These are phyloP conservation scores for Tetragonia tetragonoides DNA, from an alignment of 148 eudicot species.

Conservation along the genomic window DNA sequence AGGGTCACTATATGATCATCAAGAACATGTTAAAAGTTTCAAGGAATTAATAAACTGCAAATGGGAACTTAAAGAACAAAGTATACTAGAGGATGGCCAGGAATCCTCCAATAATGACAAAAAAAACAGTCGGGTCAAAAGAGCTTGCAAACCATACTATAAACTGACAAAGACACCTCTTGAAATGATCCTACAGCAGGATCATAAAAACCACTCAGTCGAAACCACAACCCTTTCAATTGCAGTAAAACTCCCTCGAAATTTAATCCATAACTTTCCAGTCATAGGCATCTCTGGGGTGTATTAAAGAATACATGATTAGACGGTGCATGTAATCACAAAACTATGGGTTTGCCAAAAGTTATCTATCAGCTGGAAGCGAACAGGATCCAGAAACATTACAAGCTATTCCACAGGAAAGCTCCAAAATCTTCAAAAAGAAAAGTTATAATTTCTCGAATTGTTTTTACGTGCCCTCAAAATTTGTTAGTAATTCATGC, in stretches of 20 bases:
- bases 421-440: too few relatives aligned
- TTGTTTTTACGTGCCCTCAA: too few relatives aligned
- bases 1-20: not conserved
- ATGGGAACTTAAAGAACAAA: not conserved
- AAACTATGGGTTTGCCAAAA: too few relatives aligned
- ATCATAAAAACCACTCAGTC: not conserved
- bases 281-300: too few relatives aligned
- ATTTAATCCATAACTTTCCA: not conserved
- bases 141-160: not conserved
- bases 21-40: not conserved
- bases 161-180: not conserved
- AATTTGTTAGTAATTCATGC: too few relatives aligned
- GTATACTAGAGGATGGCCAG: not conserved
- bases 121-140: not conserved
- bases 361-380: too few relatives aligned
- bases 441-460: too few relatives aligned
- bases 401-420: too few relatives aligned
- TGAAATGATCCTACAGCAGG: not conserved
- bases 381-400: too few relatives aligned
- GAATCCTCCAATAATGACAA: not conserved
- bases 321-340: too few relatives aligned
- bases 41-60: not conserved
- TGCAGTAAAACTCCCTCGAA: not conserved
- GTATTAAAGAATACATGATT: too few relatives aligned
- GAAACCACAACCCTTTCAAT: not conserved